Evolutionary conservation across 768 basidiomycete genomes (phyloP).

Genomic region (Leccinum longicurvipes): DNA sequence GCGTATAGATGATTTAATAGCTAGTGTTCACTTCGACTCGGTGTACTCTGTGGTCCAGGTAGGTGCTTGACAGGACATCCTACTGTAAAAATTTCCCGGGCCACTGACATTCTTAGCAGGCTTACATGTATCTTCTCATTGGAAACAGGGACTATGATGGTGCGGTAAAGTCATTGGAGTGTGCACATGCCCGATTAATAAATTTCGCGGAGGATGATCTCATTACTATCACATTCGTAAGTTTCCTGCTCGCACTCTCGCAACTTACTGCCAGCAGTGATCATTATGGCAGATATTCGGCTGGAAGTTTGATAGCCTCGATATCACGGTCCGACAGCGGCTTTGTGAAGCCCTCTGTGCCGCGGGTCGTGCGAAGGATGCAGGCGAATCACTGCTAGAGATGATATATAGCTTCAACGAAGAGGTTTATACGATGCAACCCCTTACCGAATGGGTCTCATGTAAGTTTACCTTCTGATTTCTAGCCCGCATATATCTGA

Average conservation of each 20-base stretch:
- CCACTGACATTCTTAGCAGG: background rate
- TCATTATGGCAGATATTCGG: too few species aligned
- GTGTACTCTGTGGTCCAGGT: background rate
- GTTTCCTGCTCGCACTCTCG: background rate
- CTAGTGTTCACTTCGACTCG: background rate
- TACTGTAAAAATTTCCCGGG: background rate
- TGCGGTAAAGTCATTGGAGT: background rate
- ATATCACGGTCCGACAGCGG: background rate
- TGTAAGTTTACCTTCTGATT: too few species aligned
- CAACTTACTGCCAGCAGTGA: too few species aligned
- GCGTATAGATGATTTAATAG: background rate
- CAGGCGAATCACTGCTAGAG: too few species aligned
- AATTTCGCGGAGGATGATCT: background rate
- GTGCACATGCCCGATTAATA: background rate
- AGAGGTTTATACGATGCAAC: too few species aligned
- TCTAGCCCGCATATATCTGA: too few species aligned
- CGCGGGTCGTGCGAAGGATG: too few species aligned
- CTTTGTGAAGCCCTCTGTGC: too few species aligned
- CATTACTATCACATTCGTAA: background rate
- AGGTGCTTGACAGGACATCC: background rate
- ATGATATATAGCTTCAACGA: too few species aligned
- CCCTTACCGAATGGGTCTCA: too few species aligned
- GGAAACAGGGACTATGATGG: background rate
- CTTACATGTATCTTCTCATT: background rate
- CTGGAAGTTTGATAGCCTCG: background rate